Base-by-base conservation (phyloP, 169 alveolate genomes). In the Eimeria praecox region DNA sequence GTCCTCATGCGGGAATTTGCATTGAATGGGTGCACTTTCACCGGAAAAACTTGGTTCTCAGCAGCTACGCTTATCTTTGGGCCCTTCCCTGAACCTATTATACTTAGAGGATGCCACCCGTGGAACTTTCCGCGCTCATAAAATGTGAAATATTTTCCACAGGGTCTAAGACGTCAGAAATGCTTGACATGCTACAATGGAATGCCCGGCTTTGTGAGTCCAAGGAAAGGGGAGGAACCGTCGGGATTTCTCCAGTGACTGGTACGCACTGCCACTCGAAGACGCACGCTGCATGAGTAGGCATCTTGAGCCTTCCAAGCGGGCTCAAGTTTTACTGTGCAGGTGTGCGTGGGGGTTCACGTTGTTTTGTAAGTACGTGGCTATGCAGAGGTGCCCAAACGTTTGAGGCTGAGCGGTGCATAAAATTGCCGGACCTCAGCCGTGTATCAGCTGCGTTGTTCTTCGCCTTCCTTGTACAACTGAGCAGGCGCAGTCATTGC, bases 91-190 rank as follows among this genome's bases (percentile, higher is more conserved):
- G 83, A 38, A 52, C 83, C 16, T 73, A 33, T 73, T 73, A 38
- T 30, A 73, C 44, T 24, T 4, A 27, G 44, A 44, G 89, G 54
- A 18, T 42, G 59, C 20, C 59, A 42, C 64, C 22, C 64, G 9
- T 44, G n/a, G 12, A 78, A 27, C 3, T 14, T 3, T 42, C 66
- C 27, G 3, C 42, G 64, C 27, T 12, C 27, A 44, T 27, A 30
- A 10, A 24, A 22, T 42, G 88, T 78, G 38, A 12, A 44, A 5
- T 44, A 42, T 35, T 33, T 52, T 52, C 33, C n/a, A 30, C 90
- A 94, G 99, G 99, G 35, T 96, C 98, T 77, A 98, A 98, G 95
- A 98, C 99, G 42, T 92, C 98, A n/a, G 97, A 98, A 83, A 90
- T 96, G 73, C 95, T 97, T 42, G 99, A 98, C 92, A 92, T 97